phyloP scores from a whole-genome alignment of 2,329 filamentous ascomycete genomes.

The Raffaelea arxii region DNA sequence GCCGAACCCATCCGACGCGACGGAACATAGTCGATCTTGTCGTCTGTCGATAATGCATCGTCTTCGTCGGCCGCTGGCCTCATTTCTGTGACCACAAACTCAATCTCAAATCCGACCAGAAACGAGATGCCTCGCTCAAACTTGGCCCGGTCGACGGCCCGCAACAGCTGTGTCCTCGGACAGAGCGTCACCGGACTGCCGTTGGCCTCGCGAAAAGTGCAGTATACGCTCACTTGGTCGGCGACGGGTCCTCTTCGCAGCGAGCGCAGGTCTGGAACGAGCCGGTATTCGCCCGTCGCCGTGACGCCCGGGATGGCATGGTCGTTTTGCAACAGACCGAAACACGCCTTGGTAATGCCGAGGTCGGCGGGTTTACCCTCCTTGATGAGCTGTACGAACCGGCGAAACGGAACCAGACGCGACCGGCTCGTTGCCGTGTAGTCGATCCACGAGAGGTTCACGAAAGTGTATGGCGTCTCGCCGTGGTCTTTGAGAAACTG shows the following conservation, averaged over 20 bases:
- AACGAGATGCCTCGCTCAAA: constrained; percentile 46
- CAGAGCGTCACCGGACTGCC: constrained; percentile 45
- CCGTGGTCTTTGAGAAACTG: constrained; percentile 35
- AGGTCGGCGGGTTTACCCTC: constrained; percentile 36
- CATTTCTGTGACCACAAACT: constrained; percentile 69
- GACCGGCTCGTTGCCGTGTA: constrained; percentile 60
- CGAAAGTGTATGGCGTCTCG: no score
- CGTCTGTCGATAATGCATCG: not conserved
- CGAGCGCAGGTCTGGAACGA: constrained; percentile 56
- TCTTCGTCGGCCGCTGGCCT: no score
- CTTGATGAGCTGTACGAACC: constrained; percentile 38
- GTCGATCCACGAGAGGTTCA: constrained; percentile 71
- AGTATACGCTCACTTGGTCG: constrained; percentile 56
- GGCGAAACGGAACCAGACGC: constrained; percentile 56
- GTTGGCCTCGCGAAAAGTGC: constrained; percentile 51
- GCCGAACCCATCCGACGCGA: no score
- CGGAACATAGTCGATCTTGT: no score
- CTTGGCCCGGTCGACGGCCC: constrained; percentile 40
- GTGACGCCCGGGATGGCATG: constrained; percentile 39
- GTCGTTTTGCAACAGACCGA: constrained; percentile 63
- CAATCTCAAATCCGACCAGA: constrained; percentile 70
- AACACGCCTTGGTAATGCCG: constrained; percentile 52
- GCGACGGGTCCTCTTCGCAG: constrained; percentile 49
- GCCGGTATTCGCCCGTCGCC: constrained; percentile 54
- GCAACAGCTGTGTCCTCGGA: constrained; percentile 54